Percentiles rank a stretch among this genome's conserved stretches.
Conservation (phyloP, 768 basidiomycete species). For the Strobilomyces echinocephalus region DNA sequence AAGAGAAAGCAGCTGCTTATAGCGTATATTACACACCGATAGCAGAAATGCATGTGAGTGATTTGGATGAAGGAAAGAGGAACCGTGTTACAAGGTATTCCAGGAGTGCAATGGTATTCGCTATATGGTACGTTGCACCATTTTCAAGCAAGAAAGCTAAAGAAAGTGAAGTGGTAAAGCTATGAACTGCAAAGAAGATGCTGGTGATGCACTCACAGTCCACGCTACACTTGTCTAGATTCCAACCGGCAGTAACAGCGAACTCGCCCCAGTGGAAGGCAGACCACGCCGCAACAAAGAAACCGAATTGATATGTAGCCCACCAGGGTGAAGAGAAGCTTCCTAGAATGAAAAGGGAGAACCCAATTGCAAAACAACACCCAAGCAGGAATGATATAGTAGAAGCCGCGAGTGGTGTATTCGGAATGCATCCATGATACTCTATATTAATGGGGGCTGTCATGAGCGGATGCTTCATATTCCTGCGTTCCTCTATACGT, state of each 20-base stretch:
- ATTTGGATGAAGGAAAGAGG: constrained; percentile 62
- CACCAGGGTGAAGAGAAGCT: constrained; percentile 49
- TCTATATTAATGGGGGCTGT: constrained; percentile 45
- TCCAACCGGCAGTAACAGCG: constrained; percentile 94
- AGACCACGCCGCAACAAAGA: constrained; percentile 80
- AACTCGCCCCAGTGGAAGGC: constrained; percentile 94
- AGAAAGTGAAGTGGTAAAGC: constrained; percentile 2
- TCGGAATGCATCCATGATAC: constrained; percentile 63
- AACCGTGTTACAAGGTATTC: constrained; percentile 77
- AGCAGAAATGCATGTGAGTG: constrained; percentile 49
- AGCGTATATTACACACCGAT: constrained; percentile 43
- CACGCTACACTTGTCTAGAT: constrained; percentile 84
- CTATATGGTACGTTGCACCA: constrained; percentile 77
- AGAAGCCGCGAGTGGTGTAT: constrained; percentile 78
- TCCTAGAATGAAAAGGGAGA: constrained; percentile 44
- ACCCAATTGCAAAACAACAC: constrained; percentile 56
- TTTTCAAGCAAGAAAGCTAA: constrained; percentile 93
- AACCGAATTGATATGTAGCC: constrained; percentile 72
- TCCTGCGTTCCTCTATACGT: constrained; percentile 40
- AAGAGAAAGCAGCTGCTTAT: neutral
- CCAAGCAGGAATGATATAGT: constrained; percentile 85
- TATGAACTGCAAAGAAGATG: neutral
- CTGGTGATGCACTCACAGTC: constrained; percentile 63
- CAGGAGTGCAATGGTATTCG: constrained; percentile 68
- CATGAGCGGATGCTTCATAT: constrained; percentile 40